Evolutionary conservation across 2,329 filamentous ascomycete genomes (phyloP).

Genomic region (Colletotrichum sojae): DNA sequence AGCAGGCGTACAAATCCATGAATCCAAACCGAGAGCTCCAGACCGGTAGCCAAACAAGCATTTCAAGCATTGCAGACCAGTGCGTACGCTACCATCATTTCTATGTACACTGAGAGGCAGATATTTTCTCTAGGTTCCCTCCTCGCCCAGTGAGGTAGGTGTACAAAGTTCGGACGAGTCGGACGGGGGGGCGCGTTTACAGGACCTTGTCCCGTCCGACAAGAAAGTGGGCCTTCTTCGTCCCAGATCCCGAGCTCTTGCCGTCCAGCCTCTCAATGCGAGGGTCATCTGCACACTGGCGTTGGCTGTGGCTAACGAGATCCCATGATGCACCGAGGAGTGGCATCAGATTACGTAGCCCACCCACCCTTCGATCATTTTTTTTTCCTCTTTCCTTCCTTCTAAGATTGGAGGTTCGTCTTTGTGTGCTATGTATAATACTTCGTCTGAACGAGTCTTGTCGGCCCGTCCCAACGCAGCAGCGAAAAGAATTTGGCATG

Average conservation of each 20-base stretch:
- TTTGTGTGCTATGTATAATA: too few species aligned
- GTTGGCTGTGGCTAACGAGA: constrained; percentile 25
- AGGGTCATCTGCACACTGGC: constrained; percentile 16
- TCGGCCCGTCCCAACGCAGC: background rate
- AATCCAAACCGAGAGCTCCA: background rate
- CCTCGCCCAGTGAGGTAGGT: too few species aligned
- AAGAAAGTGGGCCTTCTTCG: constrained; percentile 26
- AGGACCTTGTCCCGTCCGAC: constrained; percentile 35
- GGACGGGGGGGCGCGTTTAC: constrained; percentile 34
- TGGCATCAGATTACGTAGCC: constrained; percentile 16
- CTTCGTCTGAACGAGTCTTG: too few species aligned
- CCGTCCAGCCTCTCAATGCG: constrained; percentile 26
- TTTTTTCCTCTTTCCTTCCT: too few species aligned
- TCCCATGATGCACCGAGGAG: constrained; percentile 19
- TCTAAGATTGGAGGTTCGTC: too few species aligned
- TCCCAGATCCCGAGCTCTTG: constrained; percentile 37
- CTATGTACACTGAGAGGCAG: constrained; percentile 1
- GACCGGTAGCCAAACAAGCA: background rate
- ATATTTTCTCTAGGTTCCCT: constrained; percentile 16
- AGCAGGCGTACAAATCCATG: constrained; percentile 3
- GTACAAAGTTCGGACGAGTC: constrained; percentile 32
- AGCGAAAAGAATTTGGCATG: constrained; percentile 28
- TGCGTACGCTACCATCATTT: too few species aligned
- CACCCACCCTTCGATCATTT: background rate
- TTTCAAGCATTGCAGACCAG: too few species aligned